Percentiles rank a stretch among this genome's conserved stretches.
phyloP scores from a whole-genome alignment of 495 filamentous ascomycete genomes.

The Amphirosellinia nigrospora region DNA sequence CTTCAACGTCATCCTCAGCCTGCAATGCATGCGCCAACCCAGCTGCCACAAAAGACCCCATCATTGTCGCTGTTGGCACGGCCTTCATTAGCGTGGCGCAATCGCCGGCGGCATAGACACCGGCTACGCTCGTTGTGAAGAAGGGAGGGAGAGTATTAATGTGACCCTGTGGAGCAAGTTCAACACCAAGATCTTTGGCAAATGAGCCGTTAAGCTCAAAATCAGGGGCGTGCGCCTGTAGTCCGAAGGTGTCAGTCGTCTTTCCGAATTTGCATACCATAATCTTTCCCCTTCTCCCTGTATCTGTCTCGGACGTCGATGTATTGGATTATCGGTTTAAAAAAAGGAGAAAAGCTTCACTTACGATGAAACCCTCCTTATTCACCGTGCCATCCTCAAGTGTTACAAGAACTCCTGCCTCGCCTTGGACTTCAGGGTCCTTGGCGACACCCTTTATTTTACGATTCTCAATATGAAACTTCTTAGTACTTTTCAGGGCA shows the following conservation, averaged over 20 bases:
- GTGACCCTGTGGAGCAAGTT: constrained; percentile 30
- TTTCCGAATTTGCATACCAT: not conserved
- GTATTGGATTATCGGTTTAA: not conserved
- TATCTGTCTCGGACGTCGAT: not conserved
- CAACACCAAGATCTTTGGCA: constrained; percentile 30
- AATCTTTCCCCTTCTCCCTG: not conserved
- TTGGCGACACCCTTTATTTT: constrained; percentile 29
- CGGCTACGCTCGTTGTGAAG: constrained; percentile 30
- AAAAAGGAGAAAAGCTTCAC: not conserved
- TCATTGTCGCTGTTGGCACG: constrained; percentile 31
- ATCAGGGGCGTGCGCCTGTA: constrained; percentile 32
- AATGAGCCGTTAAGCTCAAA: constrained; percentile 33
- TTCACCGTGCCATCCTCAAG: constrained; percentile 34
- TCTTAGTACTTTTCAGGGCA: constrained; percentile 23
- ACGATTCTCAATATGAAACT: constrained; percentile 33
- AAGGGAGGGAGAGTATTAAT: constrained; percentile 36
- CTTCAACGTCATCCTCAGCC: constrained; percentile 32
- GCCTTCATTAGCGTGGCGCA: constrained; percentile 33
- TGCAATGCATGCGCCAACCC: constrained; percentile 32
- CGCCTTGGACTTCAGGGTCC: constrained; percentile 28
- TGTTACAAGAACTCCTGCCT: constrained; percentile 32
- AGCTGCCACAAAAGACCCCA: constrained; percentile 32
- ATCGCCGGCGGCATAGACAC: constrained; percentile 39
- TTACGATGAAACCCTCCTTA: constrained; percentile 34
- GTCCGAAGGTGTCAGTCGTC: not conserved